These are phyloP conservation scores for Talaromyces marneffei DNA, from an alignment of 2,329 filamentous ascomycete genomes.

Conservation along the genomic window DNA sequence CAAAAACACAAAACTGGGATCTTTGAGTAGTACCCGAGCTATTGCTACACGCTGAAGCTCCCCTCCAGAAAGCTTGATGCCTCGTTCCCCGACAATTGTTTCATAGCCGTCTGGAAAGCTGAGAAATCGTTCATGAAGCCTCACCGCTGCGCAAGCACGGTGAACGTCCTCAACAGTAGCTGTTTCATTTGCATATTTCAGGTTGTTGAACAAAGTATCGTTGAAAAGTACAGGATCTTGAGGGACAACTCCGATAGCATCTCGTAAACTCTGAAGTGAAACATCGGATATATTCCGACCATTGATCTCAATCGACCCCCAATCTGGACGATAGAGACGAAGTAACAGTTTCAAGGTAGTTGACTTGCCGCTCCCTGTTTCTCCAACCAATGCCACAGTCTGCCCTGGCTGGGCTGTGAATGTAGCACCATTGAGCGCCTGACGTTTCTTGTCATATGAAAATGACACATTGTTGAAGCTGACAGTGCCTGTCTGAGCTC, in stretches of 20 bases:
- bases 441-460: conserved; percentile 47
- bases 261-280: conserved; percentile 84
- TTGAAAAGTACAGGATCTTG: conserved; percentile 90
- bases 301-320: conserved; percentile 72
- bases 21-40: conserved; percentile 79
- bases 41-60: conserved; percentile 97
- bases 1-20: conserved; percentile 84
- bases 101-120: conserved; percentile 80
- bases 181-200: conserved; percentile 79
- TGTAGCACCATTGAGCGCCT: conserved; percentile 44
- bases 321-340: conserved; percentile 86
- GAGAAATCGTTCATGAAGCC: conserved; percentile 86
- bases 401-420: conserved; percentile 50
- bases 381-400: conserved; percentile 86
- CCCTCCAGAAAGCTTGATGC: conserved; percentile 85
- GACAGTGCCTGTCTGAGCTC: conserved; percentile 40
- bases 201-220: conserved; percentile 83
- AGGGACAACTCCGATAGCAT: conserved; percentile 85
- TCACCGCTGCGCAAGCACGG: conserved; percentile 71
- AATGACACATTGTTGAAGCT: conserved; percentile 49
- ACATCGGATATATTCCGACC: conserved; percentile 73
- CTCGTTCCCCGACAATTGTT: conserved; percentile 91
- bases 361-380: conserved; percentile 89
- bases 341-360: conserved; percentile 91
- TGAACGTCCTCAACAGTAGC: conserved; percentile 63